Evolutionary conservation across 192 early-diverging fungal species (phyloP), one percentile per base, ranked within the genome.

Genomic region (Linderina pennispora): DNA sequence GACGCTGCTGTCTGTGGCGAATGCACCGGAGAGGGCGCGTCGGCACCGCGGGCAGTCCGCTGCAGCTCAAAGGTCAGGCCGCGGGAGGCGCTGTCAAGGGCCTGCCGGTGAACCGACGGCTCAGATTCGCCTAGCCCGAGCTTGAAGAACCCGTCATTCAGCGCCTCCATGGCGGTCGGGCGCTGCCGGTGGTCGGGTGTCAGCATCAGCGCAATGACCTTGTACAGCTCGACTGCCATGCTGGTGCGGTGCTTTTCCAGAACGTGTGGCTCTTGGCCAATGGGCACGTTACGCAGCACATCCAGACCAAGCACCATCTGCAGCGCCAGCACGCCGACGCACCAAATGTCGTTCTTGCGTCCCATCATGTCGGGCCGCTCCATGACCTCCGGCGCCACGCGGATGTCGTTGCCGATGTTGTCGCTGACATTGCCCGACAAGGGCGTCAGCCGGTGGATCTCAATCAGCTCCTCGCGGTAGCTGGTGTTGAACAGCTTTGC

Each of bases 301-400:
- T 85, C 83, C 10, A 65, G 45, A 11, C 87, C 87, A 58, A 81
- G 77, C 4, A 80, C 45, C 87, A 89, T 89, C 37, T 85, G 80
- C 31, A 87, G 48, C 13, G 80, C 78, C 0, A 82, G 70, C 13
- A 84, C 56, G 15, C 84, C 85, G 0, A 78, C 62, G 33, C 80
- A 83, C 80, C 82, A 89, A 14, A 89, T 76, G 55, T 89, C 87
- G 53, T 87, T 87, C 39, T 87, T 87, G 37, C 79, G 53, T 11
- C 76, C 80, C 43, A 82, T 81, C 10, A 78, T 58, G 15, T 79
- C 76, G 0, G 83, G 78, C 3, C 74, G 50, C 18, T 84, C 80
- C 17, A 75, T 59, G 10, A 80, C 62, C 48, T 87, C 85, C 1
- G 83, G 83, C 11, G 83, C 72, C 7, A 75, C 65, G 47, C 81